Evolutionary conservation across 2,329 filamentous ascomycete species (phyloP).

Genomic region (Calonectria naviculata): DNA sequence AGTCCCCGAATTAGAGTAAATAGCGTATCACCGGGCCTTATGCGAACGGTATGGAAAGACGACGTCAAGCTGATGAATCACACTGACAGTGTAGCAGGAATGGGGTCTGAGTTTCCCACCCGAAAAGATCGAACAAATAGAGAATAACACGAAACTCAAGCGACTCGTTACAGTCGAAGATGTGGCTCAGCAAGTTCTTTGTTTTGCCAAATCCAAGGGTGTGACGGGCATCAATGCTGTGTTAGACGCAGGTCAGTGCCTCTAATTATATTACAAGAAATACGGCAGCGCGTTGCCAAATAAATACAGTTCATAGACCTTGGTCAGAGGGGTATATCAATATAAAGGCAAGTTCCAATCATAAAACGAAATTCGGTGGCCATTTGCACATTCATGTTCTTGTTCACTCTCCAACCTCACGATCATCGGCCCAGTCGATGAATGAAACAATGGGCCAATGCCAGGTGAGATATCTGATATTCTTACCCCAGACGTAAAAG

Average conservation of each 20-base stretch:
- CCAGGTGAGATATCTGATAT: constrained; percentile 59
- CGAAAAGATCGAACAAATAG: constrained; percentile 65
- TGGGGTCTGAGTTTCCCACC: constrained; percentile 72
- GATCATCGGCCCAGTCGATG: constrained; percentile 62
- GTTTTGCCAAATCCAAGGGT: constrained; percentile 58
- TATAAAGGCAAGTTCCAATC: constrained; percentile 1
- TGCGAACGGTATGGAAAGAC: constrained; percentile 53
- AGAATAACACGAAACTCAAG: constrained; percentile 69
- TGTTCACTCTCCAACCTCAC: constrained; percentile 64
- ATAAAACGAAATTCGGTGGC: not conserved
- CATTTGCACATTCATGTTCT: not conserved
- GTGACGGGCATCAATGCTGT: constrained; percentile 65
- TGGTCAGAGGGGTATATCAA: constrained; percentile 6
- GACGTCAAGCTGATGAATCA: not conserved
- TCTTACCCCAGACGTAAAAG: constrained; percentile 63
- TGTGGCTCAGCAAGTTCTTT: constrained; percentile 64
- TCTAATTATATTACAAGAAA: not conserved
- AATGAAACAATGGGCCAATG: constrained; percentile 58
- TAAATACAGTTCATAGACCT: not conserved
- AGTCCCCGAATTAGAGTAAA: constrained; percentile 70
- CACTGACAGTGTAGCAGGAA: constrained; percentile 52
- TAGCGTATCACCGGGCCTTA: constrained; percentile 64
- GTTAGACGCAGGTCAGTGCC: constrained; percentile 50
- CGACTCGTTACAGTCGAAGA: constrained; percentile 64
- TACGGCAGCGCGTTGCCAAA: not conserved